Evolutionary conservation across 441 rosid genomes (phyloP).

Genomic region (Brassica balearica): DNA sequence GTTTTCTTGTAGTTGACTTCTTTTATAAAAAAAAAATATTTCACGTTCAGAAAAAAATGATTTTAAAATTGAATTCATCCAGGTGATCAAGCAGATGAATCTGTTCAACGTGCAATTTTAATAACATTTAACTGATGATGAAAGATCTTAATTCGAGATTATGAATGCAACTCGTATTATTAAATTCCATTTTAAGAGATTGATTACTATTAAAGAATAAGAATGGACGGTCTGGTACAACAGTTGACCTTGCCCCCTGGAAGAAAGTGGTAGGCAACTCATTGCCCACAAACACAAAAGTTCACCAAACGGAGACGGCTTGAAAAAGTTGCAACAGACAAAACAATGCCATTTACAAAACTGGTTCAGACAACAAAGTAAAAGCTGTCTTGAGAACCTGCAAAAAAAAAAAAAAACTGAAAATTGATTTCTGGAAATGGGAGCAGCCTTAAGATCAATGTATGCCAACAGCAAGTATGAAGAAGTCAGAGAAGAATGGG

Average conservation of each 20-base stretch:
- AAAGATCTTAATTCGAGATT: conserved; percentile 15
- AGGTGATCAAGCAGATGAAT: conserved; percentile 33
- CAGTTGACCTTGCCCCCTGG: conserved; percentile 40
- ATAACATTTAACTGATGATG: conserved; percentile 8
- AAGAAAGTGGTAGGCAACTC: conserved; percentile 46
- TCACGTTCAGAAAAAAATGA: not conserved
- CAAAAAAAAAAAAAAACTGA: not conserved
- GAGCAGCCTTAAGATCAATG: conserved; percentile 46
- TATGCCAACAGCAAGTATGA: conserved; percentile 44
- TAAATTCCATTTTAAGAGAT: conserved; percentile 19
- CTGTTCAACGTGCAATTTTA: conserved; percentile 28
- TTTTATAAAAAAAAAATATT: conserved; percentile 14
- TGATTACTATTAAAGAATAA: conserved; percentile 34
- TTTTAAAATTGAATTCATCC: conserved; percentile 2
- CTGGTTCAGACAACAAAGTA: conserved; percentile 18
- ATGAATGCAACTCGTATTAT: conserved; percentile 27
- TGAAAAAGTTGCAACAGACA: conserved; percentile 31
- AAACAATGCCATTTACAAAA: conserved; percentile 34
- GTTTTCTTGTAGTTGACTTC: conserved; percentile 41
- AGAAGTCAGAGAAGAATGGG: conserved; percentile 64
- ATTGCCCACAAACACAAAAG: conserved; percentile 36
- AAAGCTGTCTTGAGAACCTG: conserved; percentile 28
- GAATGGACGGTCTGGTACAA: conserved; percentile 39
- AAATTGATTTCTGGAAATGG: conserved; percentile 24
- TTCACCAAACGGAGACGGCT: conserved; percentile 26